A percentile compares a stretch with the other conserved stretches of the same genome.
These are phyloP conservation scores for Fusarium sp. DNA, from an alignment of 2,329 filamentous ascomycete genomes.

Conservation along the genomic window DNA sequence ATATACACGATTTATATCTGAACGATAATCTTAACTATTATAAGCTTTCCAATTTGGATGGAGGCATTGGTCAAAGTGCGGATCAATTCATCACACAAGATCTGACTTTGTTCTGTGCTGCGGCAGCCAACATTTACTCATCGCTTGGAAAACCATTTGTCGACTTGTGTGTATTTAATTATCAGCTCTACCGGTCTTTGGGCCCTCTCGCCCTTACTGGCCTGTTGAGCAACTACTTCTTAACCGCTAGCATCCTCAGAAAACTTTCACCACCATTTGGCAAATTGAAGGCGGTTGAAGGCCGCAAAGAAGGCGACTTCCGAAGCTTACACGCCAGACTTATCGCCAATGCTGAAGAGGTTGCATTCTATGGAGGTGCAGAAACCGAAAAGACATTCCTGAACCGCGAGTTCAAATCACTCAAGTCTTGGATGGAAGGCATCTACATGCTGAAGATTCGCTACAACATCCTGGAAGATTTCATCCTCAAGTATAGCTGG, in stretches of 20 bases:
- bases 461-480: slow-evolving; percentile 99
- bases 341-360: slow-evolving; percentile 96
- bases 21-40: slow-evolving; percentile 97
- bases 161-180: slow-evolving; percentile 98
- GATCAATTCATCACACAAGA: slow-evolving; percentile 99
- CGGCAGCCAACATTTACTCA: slow-evolving; percentile 92
- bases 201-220: slow-evolving; percentile 89
- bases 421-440: slow-evolving; percentile 97
- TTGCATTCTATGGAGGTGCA: slow-evolving; percentile 96
- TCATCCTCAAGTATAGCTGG: slow-evolving; percentile 98
- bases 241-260: slow-evolving; percentile 90
- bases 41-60: slow-evolving; percentile 92
- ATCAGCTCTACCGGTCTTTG: slow-evolving; percentile 92
- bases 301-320: slow-evolving; percentile 95
- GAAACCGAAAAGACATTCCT: slow-evolving; percentile 95
- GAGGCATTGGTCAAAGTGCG: slow-evolving; percentile 89
- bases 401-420: slow-evolving; percentile 89
- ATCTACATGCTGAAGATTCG: slow-evolving; percentile 98
- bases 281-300: slow-evolving; percentile 96
- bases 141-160: slow-evolving; percentile 97
- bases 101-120: slow-evolving; percentile 92
- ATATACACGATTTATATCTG: slow-evolving; percentile 97
- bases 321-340: slow-evolving; percentile 89
- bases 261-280: slow-evolving; percentile 94
- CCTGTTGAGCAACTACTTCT: slow-evolving; percentile 91